Evolutionary conservation across 2,329 filamentous ascomycete species (phyloP), one percentile per base, ranked within the genome.

Genomic region (Clathrospora elynae): DNA sequence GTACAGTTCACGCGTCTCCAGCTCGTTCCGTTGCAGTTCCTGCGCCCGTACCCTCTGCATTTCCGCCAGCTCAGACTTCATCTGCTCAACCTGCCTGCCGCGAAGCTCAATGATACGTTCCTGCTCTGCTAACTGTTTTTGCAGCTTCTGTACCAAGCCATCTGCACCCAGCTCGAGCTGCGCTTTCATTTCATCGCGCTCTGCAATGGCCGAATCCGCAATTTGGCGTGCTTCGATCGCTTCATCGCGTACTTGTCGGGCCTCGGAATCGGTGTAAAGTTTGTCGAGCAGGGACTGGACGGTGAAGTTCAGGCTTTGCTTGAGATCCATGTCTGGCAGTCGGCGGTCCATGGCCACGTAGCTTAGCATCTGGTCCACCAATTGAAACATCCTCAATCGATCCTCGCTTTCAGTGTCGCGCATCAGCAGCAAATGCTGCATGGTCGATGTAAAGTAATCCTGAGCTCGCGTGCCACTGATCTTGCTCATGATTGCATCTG

Each of bases 291-390:
- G 78, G 70, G 84, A 95, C 73, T 97, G 93, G 7, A 99, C 93
- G 0, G 92, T 96, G 63, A 97, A 97, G 70, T 95, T 96, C 54
- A 99, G 81, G 65, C 90, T 95, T 71, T 97, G 92, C 75, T 96
- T 96, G 46, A 99, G 81, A 69, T 99, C 93, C 84, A 97, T 92
- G 71, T 99, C 92, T 25, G 93, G 93, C 53, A 97, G 73, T 52
- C 93, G 82, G 64, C 93, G 83, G 71, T 99, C 93, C 92, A 99
- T 99, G 60, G 92, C 92, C 51, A 99, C 92, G 71, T 97, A 97
- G 71, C 90, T 96, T 55, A 99, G 83, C 90, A 97, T 97, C n/a
- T 89, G 86, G 72, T 99, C 93, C 18, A 97, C 91, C 18, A 99
- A 82, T 75, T 97, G 93, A 73, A 97, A 99, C 86, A 96, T 93